Base-by-base conservation (phyloP, 106 monocot species). In the Triglochin maritima region DNA sequence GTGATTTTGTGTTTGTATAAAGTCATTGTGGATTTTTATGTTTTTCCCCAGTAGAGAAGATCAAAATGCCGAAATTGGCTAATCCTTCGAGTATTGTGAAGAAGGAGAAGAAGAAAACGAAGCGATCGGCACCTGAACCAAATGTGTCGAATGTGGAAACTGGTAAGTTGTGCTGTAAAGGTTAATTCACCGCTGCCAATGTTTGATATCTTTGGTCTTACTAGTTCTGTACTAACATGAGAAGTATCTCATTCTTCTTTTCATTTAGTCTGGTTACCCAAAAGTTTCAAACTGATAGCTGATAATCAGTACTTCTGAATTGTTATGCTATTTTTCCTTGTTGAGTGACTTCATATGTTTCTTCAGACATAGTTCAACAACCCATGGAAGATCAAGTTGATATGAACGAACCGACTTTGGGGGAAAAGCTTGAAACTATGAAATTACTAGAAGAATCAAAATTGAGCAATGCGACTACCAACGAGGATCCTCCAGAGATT, bases 361-460 rank as follows among this genome's bases (percentile, higher is more conserved):
- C 7, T 52, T 3, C 29, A 52, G 41, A 13, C 9, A 5, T 10
- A 42, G 53, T 12, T 13, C 66, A 41, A 14, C 52, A 66, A 52
- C 7, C 59, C 15, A 47, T 17, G 4, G 45, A 4, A 3, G 56
- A 7, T 9, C 47, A 4, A 60, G 70, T 41, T 60, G 76, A 81
- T 47, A 16, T 73, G 57, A 77, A 80, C 68, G 92, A 88, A 44
- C 96, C 84, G 48, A 88, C 96, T 3, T 86, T 88, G 84, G 85
- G 57, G 10, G 91, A 98, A 67, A 98, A 88, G 62, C 91, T 91
- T 65, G 85, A 85, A 58, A 82, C 72, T 55, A 56, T 96, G 10
- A 80, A 77, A 46, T 74, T 82, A 67, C 42, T 62, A 6, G 65
- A 66, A 44, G 81, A 76, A 57, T 71, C 59, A 3, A 81, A 66